Percentiles rank a stretch among this genome's conserved stretches.
Conservation (phyloP, 1,284 basidiomycete genomes). For the Gyrodon tennesseensis region DNA sequence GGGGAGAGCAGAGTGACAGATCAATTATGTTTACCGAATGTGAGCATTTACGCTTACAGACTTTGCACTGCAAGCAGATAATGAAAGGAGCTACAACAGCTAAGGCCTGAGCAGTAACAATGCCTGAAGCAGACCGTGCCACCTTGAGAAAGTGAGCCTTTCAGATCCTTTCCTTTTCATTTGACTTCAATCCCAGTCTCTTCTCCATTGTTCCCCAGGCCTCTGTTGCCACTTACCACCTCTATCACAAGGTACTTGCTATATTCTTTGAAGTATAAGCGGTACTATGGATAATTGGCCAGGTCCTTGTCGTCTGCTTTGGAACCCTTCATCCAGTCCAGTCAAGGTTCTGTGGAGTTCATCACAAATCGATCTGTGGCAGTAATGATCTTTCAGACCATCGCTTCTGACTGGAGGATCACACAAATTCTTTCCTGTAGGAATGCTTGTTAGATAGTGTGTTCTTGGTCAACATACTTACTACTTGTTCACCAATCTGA, state of each 20-base stretch:
- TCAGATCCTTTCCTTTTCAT: background rate
- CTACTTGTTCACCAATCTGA: background rate
- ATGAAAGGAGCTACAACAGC: background rate
- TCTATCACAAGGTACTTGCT: too few species aligned
- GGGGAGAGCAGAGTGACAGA: background rate
- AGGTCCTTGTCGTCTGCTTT: background rate
- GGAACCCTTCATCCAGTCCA: background rate
- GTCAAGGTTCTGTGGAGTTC: background rate
- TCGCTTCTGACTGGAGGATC: slow-evolving; percentile 4
- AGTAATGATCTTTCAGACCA: background rate
- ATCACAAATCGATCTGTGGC: background rate
- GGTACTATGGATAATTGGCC: slow-evolving; percentile 2
- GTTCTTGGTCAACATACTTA: background rate
- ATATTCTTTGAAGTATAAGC: background rate
- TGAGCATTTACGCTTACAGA: background rate
- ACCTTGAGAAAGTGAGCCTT: background rate
- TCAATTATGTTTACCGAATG: background rate
- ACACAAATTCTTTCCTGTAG: background rate
- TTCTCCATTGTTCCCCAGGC: too few species aligned
- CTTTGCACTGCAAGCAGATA: background rate
- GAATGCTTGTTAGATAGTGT: background rate
- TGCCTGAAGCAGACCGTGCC: background rate
- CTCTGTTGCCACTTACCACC: too few species aligned
- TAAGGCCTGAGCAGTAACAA: background rate
- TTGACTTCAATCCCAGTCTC: background rate